Base-by-base conservation (phyloP, 345 rosid species). In the Isatis tinctoria region DNA sequence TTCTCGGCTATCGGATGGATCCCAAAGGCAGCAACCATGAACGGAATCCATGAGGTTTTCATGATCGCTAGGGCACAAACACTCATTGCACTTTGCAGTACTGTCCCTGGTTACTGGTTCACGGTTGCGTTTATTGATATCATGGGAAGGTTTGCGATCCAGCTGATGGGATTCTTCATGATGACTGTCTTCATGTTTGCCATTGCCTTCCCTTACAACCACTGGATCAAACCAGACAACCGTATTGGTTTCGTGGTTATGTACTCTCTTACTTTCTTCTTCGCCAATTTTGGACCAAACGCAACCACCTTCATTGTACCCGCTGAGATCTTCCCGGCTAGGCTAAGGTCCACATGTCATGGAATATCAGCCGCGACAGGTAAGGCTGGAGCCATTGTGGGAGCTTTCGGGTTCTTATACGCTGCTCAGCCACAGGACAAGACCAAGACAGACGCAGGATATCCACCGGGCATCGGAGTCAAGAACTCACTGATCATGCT, bases 161-260 rank as follows among this genome's bases (percentile, higher is more conserved):
- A 90, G 17, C 11, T 90, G 35, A 83, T 85, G 86, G 97, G 94
- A 2, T 90, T 90, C 74, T 83, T 83, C 76, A 68, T 88, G 73
- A 90, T 85, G 97, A 85, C 94, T 0, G 83, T 86, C 0, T 90
- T 88, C 73, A 87, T 90, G 90, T 87, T 88, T 37, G 88, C 89
- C 18, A 71, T 86, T 26, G 88, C 94, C n/a, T 73, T 90, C 37
- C 94, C 97, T 6, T 90, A 90, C 83, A 5, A 87, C 49, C 90
- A 86, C 37, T 90, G 97, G 92, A 86, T 83, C 27, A 22, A 72
- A 5, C 82, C 78, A 1, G 77, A 60, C 0, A 72, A 90, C 65
- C 84, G 80, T 24, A 80, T 88, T 2, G 88, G 89, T 10, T 90
- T 90, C 8, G 89, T 90, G 11, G 41, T 78, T 2, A 78, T 88